phyloP scores from a whole-genome alignment of 441 rosid species.

The Aquilaria agallochum region DNA sequence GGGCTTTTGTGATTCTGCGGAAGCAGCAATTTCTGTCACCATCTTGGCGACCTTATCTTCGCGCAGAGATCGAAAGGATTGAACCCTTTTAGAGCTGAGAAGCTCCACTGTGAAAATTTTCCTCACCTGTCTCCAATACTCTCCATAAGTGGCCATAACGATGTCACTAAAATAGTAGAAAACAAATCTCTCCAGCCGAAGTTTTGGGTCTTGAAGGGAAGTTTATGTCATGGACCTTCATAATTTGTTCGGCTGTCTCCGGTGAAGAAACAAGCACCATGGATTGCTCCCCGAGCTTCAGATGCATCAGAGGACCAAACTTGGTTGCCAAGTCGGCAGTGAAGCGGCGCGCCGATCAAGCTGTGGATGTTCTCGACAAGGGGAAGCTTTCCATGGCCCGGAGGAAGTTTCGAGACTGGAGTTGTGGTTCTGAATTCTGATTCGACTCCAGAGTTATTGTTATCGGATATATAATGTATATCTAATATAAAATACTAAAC shows the following conservation, averaged over 20 bases:
- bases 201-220: constrained; percentile 18
- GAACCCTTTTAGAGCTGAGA: constrained; percentile 18
- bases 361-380: constrained; percentile 22
- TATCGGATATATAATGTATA: no score
- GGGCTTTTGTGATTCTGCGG: neutral
- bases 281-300: constrained; percentile 16
- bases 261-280: constrained; percentile 16
- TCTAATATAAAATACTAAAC: no score
- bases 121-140: constrained; percentile 20
- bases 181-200: constrained; percentile 10
- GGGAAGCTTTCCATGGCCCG: constrained; percentile 20
- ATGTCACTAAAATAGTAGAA: constrained; percentile 14
- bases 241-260: constrained; percentile 12
- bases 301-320: constrained; percentile 15
- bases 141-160: constrained; percentile 8
- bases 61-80: constrained; percentile 17
- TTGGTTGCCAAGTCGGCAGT: constrained; percentile 14
- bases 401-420: constrained; percentile 4
- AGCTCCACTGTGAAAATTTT: constrained; percentile 21
- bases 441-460: no score
- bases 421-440: no score
- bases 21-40: no score
- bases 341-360: constrained; percentile 14
- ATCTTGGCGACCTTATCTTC: constrained; percentile 15
- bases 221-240: constrained; percentile 16